Evolutionary conservation across 2,329 filamentous ascomycete genomes (phyloP).

Genomic region (Colletotrichum costaricense): DNA sequence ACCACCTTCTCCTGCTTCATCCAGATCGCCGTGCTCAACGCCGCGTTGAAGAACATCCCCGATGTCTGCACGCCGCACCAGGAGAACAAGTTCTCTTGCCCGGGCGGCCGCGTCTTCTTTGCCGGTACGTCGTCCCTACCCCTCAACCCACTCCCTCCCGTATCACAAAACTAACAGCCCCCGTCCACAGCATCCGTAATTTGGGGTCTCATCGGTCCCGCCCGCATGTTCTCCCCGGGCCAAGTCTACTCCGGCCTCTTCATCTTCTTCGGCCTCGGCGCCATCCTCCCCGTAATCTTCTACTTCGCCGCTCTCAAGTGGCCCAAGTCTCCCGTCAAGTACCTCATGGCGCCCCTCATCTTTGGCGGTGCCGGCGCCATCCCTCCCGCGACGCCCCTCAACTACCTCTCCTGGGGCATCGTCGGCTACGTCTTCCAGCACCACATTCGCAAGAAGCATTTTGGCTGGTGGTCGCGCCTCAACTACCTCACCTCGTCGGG

Average conservation of each 20-base stretch:
- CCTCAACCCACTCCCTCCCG: background rate
- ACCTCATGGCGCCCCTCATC: constrained; percentile 71
- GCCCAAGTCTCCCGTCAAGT: constrained; percentile 61
- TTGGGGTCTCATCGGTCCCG: constrained; percentile 74
- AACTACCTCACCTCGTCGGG: constrained; percentile 80
- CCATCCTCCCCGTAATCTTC: constrained; percentile 62
- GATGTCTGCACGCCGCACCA: constrained; percentile 71
- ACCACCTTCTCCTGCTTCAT: constrained; percentile 75
- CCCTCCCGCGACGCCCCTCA: constrained; percentile 77
- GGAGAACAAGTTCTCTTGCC: constrained; percentile 70
- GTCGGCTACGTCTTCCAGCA: constrained; percentile 79
- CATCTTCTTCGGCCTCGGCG: constrained; percentile 68
- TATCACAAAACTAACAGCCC: background rate
- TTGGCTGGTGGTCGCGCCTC: constrained; percentile 78
- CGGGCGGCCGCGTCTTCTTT: constrained; percentile 73
- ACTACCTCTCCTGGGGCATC: constrained; percentile 79
- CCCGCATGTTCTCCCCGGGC: constrained; percentile 71
- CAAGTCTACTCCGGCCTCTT: constrained; percentile 72
- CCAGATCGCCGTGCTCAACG: constrained; percentile 73
- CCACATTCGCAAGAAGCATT: constrained; percentile 71
- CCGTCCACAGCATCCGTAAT: constrained; percentile 68
- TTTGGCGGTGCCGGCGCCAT: constrained; percentile 70
- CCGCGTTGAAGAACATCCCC: constrained; percentile 69
- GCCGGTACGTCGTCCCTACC: constrained; percentile 54
- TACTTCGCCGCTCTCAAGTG: constrained; percentile 61